These are phyloP conservation scores for Moesziomyces antarcticus DNA, from an alignment of 1,284 basidiomycete species.

Conservation along the genomic window DNA sequence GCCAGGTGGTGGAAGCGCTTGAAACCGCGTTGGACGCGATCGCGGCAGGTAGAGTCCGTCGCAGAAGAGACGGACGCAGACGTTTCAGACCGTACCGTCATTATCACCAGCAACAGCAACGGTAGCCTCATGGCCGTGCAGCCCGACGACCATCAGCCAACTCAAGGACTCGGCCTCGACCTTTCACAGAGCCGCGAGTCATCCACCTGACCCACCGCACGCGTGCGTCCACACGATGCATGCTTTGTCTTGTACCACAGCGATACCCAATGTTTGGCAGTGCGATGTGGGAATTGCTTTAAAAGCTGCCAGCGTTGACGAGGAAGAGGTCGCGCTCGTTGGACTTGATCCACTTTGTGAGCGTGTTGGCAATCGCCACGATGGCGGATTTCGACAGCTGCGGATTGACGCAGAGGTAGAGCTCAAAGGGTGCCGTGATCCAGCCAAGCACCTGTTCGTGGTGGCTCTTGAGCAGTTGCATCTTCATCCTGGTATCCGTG, in stretches of 20 bases:
- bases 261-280: too few species aligned
- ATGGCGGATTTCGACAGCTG: constrained; percentile 84
- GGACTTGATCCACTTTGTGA: constrained; percentile 88
- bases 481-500: constrained; percentile 35
- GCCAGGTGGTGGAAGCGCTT: constrained; percentile 19
- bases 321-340: constrained; percentile 83
- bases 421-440: constrained; percentile 91
- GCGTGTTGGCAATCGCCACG: constrained; percentile 85
- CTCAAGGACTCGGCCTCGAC: constrained; percentile 2
- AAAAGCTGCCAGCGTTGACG: constrained; percentile 60
- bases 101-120: constrained; percentile 30
- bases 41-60: background rate
- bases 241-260: too few species aligned
- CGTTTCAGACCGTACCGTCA: background rate
- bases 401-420: constrained; percentile 86
- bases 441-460: constrained; percentile 79
- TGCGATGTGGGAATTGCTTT: background rate
- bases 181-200: background rate
- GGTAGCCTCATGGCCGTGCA: constrained; percentile 33
- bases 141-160: background rate
- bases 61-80: constrained; percentile 3
- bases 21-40: constrained; percentile 8
- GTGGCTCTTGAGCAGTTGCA: constrained; percentile 78
- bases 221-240: too few species aligned
- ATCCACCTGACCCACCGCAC: too few species aligned